Conservation (phyloP, 2,329 filamentous ascomycete genomes). For the Talaromyces sp. region DNA sequence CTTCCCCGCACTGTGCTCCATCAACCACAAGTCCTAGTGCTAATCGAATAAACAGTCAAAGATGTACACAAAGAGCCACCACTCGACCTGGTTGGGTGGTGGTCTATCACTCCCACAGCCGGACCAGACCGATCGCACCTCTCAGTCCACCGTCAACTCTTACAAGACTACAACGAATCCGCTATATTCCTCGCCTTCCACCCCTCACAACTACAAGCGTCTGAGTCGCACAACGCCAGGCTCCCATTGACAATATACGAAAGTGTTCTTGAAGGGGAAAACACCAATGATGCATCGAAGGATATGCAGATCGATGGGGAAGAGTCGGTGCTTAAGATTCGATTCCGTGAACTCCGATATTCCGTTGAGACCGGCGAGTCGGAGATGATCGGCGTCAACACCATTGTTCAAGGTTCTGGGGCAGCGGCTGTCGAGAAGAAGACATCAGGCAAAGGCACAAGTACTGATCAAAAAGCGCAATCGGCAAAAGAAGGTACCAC, state of each 20-base stretch:
- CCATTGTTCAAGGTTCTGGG: slow-evolving; percentile 80
- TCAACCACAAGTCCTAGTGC: not conserved
- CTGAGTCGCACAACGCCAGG: slow-evolving; percentile 68
- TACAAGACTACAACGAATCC: slow-evolving; percentile 77
- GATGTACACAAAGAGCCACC: slow-evolving; percentile 82
- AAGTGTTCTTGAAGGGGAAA: slow-evolving; percentile 74
- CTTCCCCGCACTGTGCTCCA: not conserved
- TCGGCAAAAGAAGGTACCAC: not conserved
- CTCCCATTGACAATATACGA: slow-evolving; percentile 92
- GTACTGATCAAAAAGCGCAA: slow-evolving; percentile 19
- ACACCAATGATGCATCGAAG: slow-evolving; percentile 57
- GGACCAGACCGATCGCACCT: slow-evolving; percentile 71
- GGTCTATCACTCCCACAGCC: slow-evolving; percentile 71
- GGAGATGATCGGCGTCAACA: slow-evolving; percentile 97
- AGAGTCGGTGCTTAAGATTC: slow-evolving; percentile 61
- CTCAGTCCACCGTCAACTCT: slow-evolving; percentile 76
- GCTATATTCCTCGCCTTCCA: slow-evolving; percentile 89
- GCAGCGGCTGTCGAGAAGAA: slow-evolving; percentile 64
- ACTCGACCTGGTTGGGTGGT: slow-evolving; percentile 90
- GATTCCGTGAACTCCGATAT: slow-evolving; percentile 82
- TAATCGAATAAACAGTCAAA: slow-evolving; percentile 66
- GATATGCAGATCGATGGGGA: slow-evolving; percentile 74
- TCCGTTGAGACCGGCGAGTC: slow-evolving; percentile 91
- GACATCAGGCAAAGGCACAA: slow-evolving; percentile 22
- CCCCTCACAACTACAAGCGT: slow-evolving; percentile 58